Evolutionary conservation across 306 rosid genomes (phyloP).

Genomic region (Citrullus mucosospermus): DNA sequence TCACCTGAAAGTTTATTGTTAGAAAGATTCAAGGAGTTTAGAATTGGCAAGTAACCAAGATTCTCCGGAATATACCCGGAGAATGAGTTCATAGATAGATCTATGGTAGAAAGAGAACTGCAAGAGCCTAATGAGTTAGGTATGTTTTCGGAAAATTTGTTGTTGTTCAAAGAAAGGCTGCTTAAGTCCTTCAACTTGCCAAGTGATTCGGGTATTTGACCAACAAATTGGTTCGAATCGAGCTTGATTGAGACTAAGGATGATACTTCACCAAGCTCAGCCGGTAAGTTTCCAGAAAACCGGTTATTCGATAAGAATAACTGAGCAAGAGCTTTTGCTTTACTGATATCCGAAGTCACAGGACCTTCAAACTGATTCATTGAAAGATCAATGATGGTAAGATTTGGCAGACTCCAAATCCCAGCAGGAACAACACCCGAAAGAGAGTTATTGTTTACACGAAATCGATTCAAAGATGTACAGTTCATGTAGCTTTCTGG

Average conservation of each 20-base stretch:
- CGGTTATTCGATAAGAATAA: slow-evolving; percentile 32
- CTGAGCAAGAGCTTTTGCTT: slow-evolving; percentile 55
- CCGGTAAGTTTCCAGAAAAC: slow-evolving; percentile 64
- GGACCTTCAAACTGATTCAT: slow-evolving; percentile 70
- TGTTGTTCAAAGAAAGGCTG: slow-evolving; percentile 33
- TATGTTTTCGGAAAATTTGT: slow-evolving; percentile 48
- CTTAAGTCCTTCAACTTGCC: slow-evolving; percentile 49
- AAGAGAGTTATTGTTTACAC: slow-evolving; percentile 49
- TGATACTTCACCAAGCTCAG: slow-evolving; percentile 39
- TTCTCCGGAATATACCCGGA: slow-evolving; percentile 47
- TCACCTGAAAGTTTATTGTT: slow-evolving; percentile 48
- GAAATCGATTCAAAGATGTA: slow-evolving; percentile 38
- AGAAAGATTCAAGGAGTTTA: slow-evolving; percentile 74
- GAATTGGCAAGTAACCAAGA: slow-evolving; percentile 48
- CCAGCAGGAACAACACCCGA: slow-evolving; percentile 70
- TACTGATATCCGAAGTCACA: slow-evolving; percentile 39
- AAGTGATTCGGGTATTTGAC: slow-evolving; percentile 43
- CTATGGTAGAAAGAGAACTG: slow-evolving; percentile 35
- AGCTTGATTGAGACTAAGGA: slow-evolving; percentile 39
- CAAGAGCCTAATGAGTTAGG: slow-evolving; percentile 71
- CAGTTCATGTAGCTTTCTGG: slow-evolving; percentile 56
- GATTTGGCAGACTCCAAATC: slow-evolving; percentile 61
- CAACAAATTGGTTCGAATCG: slow-evolving; percentile 44
- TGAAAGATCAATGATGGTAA: slow-evolving; percentile 34
- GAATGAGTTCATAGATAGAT: slow-evolving; percentile 46